Percentiles rank a stretch among this genome's conserved stretches.
Evolutionary conservation across 805 yeast genomes (phyloP).

Genomic region (Torulaspora delbrueckii): DNA sequence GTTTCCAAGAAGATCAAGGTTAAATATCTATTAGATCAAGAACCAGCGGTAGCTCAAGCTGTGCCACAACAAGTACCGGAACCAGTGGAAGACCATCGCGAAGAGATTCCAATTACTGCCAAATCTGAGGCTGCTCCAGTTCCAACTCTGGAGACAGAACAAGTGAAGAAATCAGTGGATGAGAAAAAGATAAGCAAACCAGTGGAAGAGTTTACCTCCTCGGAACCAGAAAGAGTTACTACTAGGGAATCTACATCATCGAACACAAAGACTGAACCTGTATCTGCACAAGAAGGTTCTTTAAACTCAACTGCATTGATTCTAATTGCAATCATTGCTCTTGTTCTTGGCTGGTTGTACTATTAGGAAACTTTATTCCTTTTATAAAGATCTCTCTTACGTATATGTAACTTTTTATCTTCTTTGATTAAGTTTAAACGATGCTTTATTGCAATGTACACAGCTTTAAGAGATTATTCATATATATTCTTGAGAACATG

Average conservation of each 20-base stretch:
- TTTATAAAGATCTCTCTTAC: background rate
- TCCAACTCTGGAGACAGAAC: slow-evolving; percentile 15
- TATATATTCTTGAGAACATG: slow-evolving; percentile 8
- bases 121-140: slow-evolving; percentile 22
- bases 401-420: background rate
- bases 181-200: slow-evolving; percentile 3
- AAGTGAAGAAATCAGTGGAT: slow-evolving; percentile 7
- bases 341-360: slow-evolving; percentile 67
- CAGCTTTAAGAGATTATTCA: slow-evolving; percentile 12
- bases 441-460: slow-evolving; percentile 14
- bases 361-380: slow-evolving; percentile 37
- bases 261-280: slow-evolving; percentile 34
- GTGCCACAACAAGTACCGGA: slow-evolving; percentile 25
- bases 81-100: slow-evolving; percentile 2
- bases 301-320: slow-evolving; percentile 50
- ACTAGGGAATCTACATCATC: slow-evolving; percentile 28
- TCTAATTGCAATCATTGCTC: slow-evolving; percentile 50
- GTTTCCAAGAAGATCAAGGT: slow-evolving; percentile 66
- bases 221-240: slow-evolving; percentile 41
- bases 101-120: slow-evolving; percentile 9
- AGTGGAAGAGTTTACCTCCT: slow-evolving; percentile 35
- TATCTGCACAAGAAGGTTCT: slow-evolving; percentile 40
- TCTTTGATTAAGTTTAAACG: slow-evolving; percentile 1
- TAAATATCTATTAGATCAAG: slow-evolving; percentile 39
- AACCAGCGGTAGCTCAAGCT: background rate